Evolutionary conservation across 129 eudicot species (phyloP).

Genomic region (Dittrichia graveolens): DNA sequence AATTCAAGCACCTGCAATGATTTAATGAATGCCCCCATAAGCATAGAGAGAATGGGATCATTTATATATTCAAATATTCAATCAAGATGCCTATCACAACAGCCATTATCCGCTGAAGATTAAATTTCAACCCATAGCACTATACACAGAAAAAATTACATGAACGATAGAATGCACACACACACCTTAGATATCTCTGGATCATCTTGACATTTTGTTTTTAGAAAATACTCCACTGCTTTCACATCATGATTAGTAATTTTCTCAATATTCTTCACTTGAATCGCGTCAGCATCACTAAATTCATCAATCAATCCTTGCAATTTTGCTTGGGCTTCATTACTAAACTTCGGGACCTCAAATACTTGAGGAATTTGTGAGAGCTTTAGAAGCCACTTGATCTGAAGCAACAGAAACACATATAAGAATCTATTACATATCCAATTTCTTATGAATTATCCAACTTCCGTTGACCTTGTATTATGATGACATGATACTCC

Average conservation of each 20-base stretch:
- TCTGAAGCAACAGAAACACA: constrained; percentile 37
- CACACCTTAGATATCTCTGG: constrained; percentile 82
- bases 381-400: constrained; percentile 82
- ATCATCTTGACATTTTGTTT: constrained; percentile 80
- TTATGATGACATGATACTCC: not conserved
- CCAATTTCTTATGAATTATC: not conserved
- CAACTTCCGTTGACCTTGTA: not conserved
- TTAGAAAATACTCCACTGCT: constrained; percentile 94
- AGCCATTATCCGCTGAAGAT: not conserved
- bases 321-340: constrained; percentile 58
- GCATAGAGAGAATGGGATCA: too few relatives aligned
- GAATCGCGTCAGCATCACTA: constrained; percentile 65
- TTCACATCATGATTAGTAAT: constrained; percentile 97
- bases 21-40: not conserved
- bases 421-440: constrained; percentile 13
- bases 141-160: constrained; percentile 9
- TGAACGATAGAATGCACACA: not conserved
- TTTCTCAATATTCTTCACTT: constrained; percentile 84
- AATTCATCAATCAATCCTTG: constrained; percentile 67
- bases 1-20: constrained; percentile 79
- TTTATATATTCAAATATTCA: too few relatives aligned
- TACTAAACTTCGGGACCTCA: constrained; percentile 89
- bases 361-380: constrained; percentile 70
- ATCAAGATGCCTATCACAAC: too few relatives aligned
- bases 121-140: constrained; percentile 8